These are phyloP conservation scores for Candida suzukii DNA, from an alignment of 805 yeast genomes.

Conservation along the genomic window DNA sequence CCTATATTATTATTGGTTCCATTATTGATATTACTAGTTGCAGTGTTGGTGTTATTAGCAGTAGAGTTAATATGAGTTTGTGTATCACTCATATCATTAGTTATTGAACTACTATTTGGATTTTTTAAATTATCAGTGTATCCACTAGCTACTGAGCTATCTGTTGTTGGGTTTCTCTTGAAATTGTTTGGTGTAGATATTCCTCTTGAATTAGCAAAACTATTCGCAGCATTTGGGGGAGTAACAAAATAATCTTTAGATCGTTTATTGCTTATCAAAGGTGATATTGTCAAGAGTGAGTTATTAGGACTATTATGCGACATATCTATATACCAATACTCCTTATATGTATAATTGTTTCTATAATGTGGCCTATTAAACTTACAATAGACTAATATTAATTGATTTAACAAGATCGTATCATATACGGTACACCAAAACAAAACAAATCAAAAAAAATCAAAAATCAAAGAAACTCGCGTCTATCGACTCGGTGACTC, in stretches of 20 bases:
- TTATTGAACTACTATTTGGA: conserved; percentile 7
- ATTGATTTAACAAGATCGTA: too few relatives aligned
- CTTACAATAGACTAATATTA: too few relatives aligned
- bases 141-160: background rate
- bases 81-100: conserved; percentile 10
- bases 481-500: too few relatives aligned
- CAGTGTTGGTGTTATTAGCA: too few relatives aligned
- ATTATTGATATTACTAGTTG: too few relatives aligned
- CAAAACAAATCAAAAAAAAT: too few relatives aligned
- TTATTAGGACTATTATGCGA: conserved; percentile 44
- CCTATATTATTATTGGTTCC: too few relatives aligned
- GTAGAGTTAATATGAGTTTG: too few relatives aligned
- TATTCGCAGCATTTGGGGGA: conserved; percentile 20
- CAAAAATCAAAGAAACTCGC: too few relatives aligned
- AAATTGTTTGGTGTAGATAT: background rate
- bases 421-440: too few relatives aligned
- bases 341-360: too few relatives aligned
- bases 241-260: conserved; percentile 27
- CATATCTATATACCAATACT: conserved; percentile 14
- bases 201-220: conserved; percentile 5
- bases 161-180: background rate
- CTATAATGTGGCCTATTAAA: too few relatives aligned
- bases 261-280: conserved; percentile 37
- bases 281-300: conserved; percentile 70
- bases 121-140: background rate